Base-by-base conservation (phyloP, 371 early-diverging fungal genomes). In the Mortierella sp. region DNA sequence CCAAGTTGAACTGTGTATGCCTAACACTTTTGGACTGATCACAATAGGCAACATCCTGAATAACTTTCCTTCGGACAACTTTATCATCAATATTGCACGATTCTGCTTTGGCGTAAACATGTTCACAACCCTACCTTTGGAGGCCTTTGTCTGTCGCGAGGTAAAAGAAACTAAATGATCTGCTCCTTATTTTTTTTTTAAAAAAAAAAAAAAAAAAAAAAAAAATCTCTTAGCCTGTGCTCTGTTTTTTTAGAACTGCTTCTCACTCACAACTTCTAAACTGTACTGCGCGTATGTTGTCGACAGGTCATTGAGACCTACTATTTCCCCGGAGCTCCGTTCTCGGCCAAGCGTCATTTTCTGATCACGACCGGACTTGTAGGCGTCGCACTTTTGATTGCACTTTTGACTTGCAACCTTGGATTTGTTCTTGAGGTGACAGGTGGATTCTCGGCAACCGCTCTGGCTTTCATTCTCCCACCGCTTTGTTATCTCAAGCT, bases 81-180 rank as follows among this genome's bases (percentile, higher is more conserved):
- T 87, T 23, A 75, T 93, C 21, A 93, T 93, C 74, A 94, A 93
- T 72, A 84, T 94, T 56, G 93, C 94, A 7, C 87, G 94, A 6
- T 84, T 93, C 58, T 89, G 91, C 46, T 93, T 94, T 75, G 94
- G 92, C 9, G 83, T 94, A 47, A 92, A 93, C 80, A 93, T 94
- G 94, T 92, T 93, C 61, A 91, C 93, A 1, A 94, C 94, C 9
- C 83, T 92, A 30, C 94, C 92, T 1, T 77, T 93, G 64, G 94
- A 93, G 60, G 84, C 88, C 1, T 91, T 93, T 81, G 94, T 94
- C 46, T 92, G 92, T 61, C 86, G 94, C 52, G 93, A 94, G 84
- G 92, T 91, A 81, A 68, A 23, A 44, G 23, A 6, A 12, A 66
- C 37, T 50, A 47, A 50, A 45, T 29, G 16, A 16, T 47, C 14